These are phyloP conservation scores for Linum trigynum DNA, from an alignment of 345 rosid species.

Conservation along the genomic window DNA sequence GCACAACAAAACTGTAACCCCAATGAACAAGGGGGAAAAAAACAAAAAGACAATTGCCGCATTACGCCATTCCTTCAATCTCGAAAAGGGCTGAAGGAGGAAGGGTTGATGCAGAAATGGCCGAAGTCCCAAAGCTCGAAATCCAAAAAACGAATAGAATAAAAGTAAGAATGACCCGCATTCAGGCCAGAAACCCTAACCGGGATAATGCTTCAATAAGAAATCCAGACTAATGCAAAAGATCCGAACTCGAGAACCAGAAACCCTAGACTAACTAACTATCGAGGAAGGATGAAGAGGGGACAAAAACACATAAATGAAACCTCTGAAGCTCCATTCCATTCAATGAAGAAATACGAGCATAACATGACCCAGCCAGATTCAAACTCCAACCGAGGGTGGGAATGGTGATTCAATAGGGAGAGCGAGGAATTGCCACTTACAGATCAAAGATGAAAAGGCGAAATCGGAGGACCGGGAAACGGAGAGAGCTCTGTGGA, in stretches of 20 bases:
- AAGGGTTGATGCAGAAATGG: too few relatives aligned
- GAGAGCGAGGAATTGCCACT: conserved; percentile 8
- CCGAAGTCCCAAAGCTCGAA: too few relatives aligned
- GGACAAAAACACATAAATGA: background rate
- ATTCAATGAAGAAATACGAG: background rate
- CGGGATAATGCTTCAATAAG: background rate
- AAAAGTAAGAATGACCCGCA: too few relatives aligned
- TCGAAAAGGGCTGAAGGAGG: too few relatives aligned
- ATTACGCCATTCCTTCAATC: too few relatives aligned
- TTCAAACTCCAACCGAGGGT: background rate
- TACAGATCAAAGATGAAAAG: conserved; percentile 32
- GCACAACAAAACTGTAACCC: conserved; percentile 10
- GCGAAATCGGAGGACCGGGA: conserved; percentile 1
- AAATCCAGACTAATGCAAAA: background rate
- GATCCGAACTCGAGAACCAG: conserved; percentile 6
- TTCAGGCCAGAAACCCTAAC: background rate
- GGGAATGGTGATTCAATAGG: background rate
- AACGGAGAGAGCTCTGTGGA: conserved; percentile 3
- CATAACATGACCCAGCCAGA: background rate
- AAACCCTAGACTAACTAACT: conserved; percentile 17
- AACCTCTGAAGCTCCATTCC: background rate
- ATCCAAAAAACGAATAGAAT: too few relatives aligned
- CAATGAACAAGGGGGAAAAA: background rate
- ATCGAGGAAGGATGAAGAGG: conserved; percentile 8
- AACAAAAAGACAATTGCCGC: too few relatives aligned